Conservation (phyloP, 106 monocot genomes). For the Xerophyta viscosa region DNA sequence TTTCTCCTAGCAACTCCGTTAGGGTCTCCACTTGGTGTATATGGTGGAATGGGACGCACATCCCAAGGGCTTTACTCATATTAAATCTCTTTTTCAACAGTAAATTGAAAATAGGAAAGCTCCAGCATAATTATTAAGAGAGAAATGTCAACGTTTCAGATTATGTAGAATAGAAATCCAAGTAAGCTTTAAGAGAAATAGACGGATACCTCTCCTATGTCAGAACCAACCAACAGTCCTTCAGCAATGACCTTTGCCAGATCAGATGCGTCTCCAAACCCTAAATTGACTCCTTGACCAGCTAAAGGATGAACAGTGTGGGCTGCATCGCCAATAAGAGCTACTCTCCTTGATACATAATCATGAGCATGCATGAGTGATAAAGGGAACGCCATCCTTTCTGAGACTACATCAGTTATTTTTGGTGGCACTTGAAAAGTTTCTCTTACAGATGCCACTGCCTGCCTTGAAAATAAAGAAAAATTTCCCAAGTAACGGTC, state of each 20-base stretch:
- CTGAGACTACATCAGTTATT: slow-evolving; percentile 55
- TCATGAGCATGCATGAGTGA: slow-evolving; percentile 72
- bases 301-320: slow-evolving; percentile 96
- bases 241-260: slow-evolving; percentile 70
- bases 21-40: no score
- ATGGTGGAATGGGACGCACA: no score
- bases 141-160: no score
- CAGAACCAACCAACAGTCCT: slow-evolving; percentile 57
- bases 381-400: slow-evolving; percentile 85
- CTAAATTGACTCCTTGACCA: slow-evolving; percentile 97
- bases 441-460: slow-evolving; percentile 40
- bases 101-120: no score
- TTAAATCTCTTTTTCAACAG: no score
- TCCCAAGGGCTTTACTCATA: no score
- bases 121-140: no score
- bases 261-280: slow-evolving; percentile 81
- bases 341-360: slow-evolving; percentile 63
- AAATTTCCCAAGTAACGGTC: slow-evolving; percentile 35
- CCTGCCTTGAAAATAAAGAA: slow-evolving; percentile 20
- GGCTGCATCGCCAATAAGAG: slow-evolving; percentile 91
- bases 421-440: slow-evolving; percentile 68
- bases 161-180: no score
- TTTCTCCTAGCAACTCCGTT: no score
- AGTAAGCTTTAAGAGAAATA: no score
- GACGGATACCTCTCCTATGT: slow-evolving; percentile 64